phyloP scores from a whole-genome alignment of 2,329 filamentous ascomycete species.

The Hypomyces rosellus region DNA sequence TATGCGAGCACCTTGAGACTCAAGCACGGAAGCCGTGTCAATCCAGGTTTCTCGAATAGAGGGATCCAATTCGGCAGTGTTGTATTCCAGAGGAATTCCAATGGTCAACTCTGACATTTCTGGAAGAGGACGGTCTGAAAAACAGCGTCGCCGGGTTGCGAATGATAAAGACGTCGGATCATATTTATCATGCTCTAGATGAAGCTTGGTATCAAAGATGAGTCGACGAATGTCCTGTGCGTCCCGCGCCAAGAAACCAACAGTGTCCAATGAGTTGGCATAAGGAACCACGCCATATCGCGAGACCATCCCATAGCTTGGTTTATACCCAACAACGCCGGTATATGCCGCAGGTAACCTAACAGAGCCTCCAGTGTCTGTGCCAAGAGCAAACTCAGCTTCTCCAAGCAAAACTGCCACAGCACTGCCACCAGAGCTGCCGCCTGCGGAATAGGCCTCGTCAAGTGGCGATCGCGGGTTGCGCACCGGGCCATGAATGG shows the following conservation, averaged over 20 bases:
- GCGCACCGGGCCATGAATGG: slow-evolving; percentile 58
- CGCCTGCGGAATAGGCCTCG: slow-evolving; percentile 61
- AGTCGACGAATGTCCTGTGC: slow-evolving; percentile 47
- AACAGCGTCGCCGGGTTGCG: slow-evolving; percentile 47
- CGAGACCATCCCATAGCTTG: slow-evolving; percentile 82
- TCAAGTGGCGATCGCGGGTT: slow-evolving; percentile 37
- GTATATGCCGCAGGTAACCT: slow-evolving; percentile 83
- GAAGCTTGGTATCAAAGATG: slow-evolving; percentile 44
- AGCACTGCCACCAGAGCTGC: slow-evolving; percentile 91
- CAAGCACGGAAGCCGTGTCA: slow-evolving; percentile 52
- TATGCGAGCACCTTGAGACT: slow-evolving; percentile 60
- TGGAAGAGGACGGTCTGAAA: slow-evolving; percentile 19
- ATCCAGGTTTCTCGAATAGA: slow-evolving; percentile 66
- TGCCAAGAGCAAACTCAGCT: slow-evolving; percentile 66
- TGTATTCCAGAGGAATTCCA: slow-evolving; percentile 70
- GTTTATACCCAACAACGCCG: slow-evolving; percentile 79
- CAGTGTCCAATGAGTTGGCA: slow-evolving; percentile 87
- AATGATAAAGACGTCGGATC: slow-evolving; percentile 69
- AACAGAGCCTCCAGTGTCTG: slow-evolving; percentile 88
- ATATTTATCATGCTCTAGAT: slow-evolving; percentile 52
- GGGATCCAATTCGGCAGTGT: slow-evolving; percentile 71
- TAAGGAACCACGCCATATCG: slow-evolving; percentile 84
- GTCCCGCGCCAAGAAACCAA: slow-evolving; percentile 63
- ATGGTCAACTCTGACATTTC: slow-evolving; percentile 37
- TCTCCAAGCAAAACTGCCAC: slow-evolving; percentile 65